A percentile compares a stretch with the other conserved stretches of the same genome.
phyloP scores from a whole-genome alignment of 1,139 yeast genomes.

The Zygosaccharomyces pseudobailii region DNA sequence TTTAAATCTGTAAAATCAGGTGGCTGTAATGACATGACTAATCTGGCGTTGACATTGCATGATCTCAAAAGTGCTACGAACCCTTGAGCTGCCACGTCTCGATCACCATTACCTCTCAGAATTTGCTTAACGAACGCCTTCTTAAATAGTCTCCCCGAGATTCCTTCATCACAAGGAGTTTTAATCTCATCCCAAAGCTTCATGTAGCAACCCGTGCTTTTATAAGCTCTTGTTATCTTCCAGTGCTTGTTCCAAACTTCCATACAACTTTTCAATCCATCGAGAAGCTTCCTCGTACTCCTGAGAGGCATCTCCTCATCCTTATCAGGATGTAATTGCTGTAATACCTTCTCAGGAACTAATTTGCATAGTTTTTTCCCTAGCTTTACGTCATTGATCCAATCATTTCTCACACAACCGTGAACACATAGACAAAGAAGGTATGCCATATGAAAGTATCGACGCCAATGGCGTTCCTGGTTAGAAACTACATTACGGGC shows the following conservation, averaged over 20 bases:
- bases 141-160: slow-evolving; percentile 30
- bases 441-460: slow-evolving; percentile 54
- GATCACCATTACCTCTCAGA: slow-evolving; percentile 53
- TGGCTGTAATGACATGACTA: slow-evolving; percentile 81
- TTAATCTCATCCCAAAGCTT: slow-evolving; percentile 55
- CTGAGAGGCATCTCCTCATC: slow-evolving; percentile 36
- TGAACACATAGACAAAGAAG: slow-evolving; percentile 57
- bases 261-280: slow-evolving; percentile 65
- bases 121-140: slow-evolving; percentile 42
- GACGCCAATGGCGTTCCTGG: slow-evolving; percentile 52
- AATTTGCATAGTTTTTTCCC: slow-evolving; percentile 39
- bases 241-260: slow-evolving; percentile 58
- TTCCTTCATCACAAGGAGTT: slow-evolving; percentile 13
- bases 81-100: slow-evolving; percentile 84
- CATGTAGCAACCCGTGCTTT: slow-evolving; percentile 44
- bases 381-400: slow-evolving; percentile 58
- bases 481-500: slow-evolving; percentile 41
- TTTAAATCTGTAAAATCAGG: slow-evolving; percentile 65
- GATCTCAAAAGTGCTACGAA: slow-evolving; percentile 73
- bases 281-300: slow-evolving; percentile 67
- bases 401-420: slow-evolving; percentile 62
- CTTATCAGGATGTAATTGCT: slow-evolving; percentile 45
- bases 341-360: slow-evolving; percentile 45
- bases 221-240: slow-evolving; percentile 39
- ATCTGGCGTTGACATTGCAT: slow-evolving; percentile 64